Conservation (phyloP, 176 grass and related monocot species). For the Eleusine coracana region DNA sequence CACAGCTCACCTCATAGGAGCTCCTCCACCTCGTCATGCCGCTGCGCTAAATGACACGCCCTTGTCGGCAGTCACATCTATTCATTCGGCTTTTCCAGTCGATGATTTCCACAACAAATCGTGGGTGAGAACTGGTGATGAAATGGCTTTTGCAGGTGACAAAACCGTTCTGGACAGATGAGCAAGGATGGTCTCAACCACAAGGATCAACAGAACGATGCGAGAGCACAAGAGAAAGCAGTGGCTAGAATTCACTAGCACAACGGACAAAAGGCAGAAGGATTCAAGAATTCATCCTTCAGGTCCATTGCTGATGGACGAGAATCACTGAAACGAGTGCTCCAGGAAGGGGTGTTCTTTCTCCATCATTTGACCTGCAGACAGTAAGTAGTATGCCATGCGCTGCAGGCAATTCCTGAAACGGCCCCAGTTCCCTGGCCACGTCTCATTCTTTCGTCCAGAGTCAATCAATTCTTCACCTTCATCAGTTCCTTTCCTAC, state of each 20-base stretch:
- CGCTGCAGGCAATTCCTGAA: slow-evolving; percentile 38
- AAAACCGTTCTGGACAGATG: slow-evolving; percentile 37
- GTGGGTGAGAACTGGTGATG: slow-evolving; percentile 20
- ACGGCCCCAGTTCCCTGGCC: slow-evolving; percentile 33
- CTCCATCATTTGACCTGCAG: slow-evolving; percentile 44
- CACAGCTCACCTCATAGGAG: slow-evolving; percentile 45
- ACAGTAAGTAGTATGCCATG: slow-evolving; percentile 45
- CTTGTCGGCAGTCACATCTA: slow-evolving; percentile 35
- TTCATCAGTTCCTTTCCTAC: slow-evolving; percentile 29
- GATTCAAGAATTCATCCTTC: slow-evolving; percentile 13
- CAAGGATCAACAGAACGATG: slow-evolving; percentile 20
- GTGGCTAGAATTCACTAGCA: slow-evolving; percentile 30
- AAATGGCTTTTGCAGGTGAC: slow-evolving; percentile 31
- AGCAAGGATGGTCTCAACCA: slow-evolving; percentile 11
- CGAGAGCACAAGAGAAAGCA: slow-evolving; percentile 31
- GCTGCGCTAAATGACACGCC: slow-evolving; percentile 15
- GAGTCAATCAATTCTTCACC: slow-evolving; percentile 30
- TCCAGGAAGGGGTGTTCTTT: slow-evolving; percentile 17
- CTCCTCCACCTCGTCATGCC: not conserved
- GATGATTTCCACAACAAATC: slow-evolving; percentile 1
- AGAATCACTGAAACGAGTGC: slow-evolving; percentile 22
- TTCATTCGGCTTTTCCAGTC: not conserved
- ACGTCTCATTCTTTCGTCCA: slow-evolving; percentile 8
- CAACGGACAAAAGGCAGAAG: not conserved
- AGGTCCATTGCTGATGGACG: slow-evolving; percentile 23